These are phyloP conservation scores for Mycosphaerelloides madeirae DNA, from an alignment of 2,329 filamentous ascomycete species.

Conservation along the genomic window DNA sequence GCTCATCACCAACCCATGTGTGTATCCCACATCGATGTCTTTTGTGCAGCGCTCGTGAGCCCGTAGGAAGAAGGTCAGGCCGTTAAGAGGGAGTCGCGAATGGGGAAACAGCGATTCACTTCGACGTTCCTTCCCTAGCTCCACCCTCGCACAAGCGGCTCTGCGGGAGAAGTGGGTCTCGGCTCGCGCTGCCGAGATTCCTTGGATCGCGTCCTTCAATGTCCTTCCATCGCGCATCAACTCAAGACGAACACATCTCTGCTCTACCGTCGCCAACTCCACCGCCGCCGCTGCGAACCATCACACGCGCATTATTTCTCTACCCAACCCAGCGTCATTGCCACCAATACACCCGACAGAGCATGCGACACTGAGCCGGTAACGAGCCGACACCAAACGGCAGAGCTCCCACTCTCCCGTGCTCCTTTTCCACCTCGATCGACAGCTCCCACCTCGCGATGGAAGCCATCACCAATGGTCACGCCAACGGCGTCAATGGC, in stretches of 20 bases:
- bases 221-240: too few species aligned
- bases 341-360: neutral
- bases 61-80: too few species aligned
- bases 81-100: neutral
- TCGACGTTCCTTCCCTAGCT: neutral
- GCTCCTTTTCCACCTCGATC: neutral
- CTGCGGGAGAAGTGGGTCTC: constrained; percentile 8
- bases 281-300: neutral
- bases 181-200: neutral
- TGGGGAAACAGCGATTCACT: neutral
- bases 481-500: constrained; percentile 51
- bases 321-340: neutral
- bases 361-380: neutral
- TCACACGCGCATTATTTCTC: too few species aligned
- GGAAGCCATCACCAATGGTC: constrained; percentile 48
- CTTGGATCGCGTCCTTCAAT: neutral
- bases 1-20: neutral
- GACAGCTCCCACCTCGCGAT: constrained; percentile 35
- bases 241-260: too few species aligned
- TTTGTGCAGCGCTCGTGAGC: too few species aligned
- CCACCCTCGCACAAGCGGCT: constrained; percentile 6
- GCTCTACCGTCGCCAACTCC: neutral
- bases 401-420: neutral
- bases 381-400: neutral
- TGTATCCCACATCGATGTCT: too few species aligned